phyloP scores from a whole-genome alignment of 768 basidiomycete species.

The Lactarius hengduanensis region DNA sequence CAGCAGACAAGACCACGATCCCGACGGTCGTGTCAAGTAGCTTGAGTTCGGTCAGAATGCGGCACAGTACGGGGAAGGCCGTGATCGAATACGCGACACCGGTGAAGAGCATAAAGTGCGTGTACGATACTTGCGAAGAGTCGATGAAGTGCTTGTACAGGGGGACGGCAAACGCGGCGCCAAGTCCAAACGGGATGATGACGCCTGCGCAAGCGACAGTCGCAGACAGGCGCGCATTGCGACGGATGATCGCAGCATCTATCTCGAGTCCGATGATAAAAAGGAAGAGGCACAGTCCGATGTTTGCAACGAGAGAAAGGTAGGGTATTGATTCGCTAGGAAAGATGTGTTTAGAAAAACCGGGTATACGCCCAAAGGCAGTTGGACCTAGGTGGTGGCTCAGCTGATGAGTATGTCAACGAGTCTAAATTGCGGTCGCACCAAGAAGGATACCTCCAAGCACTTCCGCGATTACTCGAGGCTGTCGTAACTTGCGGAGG shows the following conservation, averaged over 20 bases:
- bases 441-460: conserved; percentile 89
- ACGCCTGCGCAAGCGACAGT: conserved; percentile 78
- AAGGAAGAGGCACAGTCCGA: conserved; percentile 84
- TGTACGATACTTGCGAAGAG: conserved; percentile 57
- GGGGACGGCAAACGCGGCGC: conserved; percentile 64
- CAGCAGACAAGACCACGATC: conserved; percentile 88
- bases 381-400: conserved; percentile 41
- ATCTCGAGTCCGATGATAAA: conserved; percentile 95
- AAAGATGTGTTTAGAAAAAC: conserved; percentile 85
- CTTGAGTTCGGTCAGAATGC: conserved; percentile 89
- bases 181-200: conserved; percentile 83
- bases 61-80: conserved; percentile 81
- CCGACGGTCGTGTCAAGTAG: conserved; percentile 90
- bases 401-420: neutral
- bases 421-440: conserved; percentile 29
- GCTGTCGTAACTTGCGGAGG: conserved; percentile 77
- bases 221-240: conserved; percentile 65
- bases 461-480: conserved; percentile 81
- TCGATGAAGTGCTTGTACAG: conserved; percentile 77
- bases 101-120: conserved; percentile 92
- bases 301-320: conserved; percentile 83
- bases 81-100: conserved; percentile 91
- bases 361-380: conserved; percentile 77
- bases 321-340: conserved; percentile 68
- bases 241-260: conserved; percentile 72